phyloP scores from a whole-genome alignment of 2,329 filamentous ascomycete genomes.

The Keithomyces neogunnii region DNA sequence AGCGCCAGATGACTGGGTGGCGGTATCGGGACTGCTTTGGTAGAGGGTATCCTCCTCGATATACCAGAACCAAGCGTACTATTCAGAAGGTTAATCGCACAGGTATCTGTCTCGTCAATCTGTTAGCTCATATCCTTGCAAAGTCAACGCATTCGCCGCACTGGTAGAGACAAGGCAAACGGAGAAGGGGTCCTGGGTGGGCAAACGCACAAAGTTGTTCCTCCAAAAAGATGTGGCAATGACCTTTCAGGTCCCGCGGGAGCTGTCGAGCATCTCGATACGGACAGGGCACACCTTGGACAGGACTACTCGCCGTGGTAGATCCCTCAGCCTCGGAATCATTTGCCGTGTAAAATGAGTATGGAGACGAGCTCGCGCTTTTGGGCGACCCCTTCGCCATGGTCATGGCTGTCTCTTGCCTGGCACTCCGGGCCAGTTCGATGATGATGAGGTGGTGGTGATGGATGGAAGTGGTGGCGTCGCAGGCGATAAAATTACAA shows the following conservation, averaged over 20 bases:
- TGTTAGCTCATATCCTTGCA: neutral
- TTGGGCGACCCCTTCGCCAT: constrained; percentile 10
- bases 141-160: too few species aligned
- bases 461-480: neutral
- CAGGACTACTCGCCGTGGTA: constrained; percentile 28
- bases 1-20: constrained; percentile 67
- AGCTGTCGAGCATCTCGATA: constrained; percentile 50
- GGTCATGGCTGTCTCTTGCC: neutral
- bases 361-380: constrained; percentile 21
- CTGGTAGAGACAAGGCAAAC: too few species aligned
- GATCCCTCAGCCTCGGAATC: constrained; percentile 19
- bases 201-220: constrained; percentile 55
- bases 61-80: constrained; percentile 50
- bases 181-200: too few species aligned
- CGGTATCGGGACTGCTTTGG: constrained; percentile 51
- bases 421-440: neutral
- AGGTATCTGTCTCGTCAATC: constrained; percentile 15
- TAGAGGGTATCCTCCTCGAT: constrained; percentile 17
- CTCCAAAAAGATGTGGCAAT: constrained; percentile 66
- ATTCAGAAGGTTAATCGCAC: constrained; percentile 54
- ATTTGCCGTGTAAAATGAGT: constrained; percentile 27
- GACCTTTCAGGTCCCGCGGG: constrained; percentile 54
- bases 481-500: neutral
- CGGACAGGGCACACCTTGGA: constrained; percentile 18
- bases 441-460: neutral